phyloP scores from a whole-genome alignment of 164 flowering plant genomes.

The Pachysandra terminalis region DNA sequence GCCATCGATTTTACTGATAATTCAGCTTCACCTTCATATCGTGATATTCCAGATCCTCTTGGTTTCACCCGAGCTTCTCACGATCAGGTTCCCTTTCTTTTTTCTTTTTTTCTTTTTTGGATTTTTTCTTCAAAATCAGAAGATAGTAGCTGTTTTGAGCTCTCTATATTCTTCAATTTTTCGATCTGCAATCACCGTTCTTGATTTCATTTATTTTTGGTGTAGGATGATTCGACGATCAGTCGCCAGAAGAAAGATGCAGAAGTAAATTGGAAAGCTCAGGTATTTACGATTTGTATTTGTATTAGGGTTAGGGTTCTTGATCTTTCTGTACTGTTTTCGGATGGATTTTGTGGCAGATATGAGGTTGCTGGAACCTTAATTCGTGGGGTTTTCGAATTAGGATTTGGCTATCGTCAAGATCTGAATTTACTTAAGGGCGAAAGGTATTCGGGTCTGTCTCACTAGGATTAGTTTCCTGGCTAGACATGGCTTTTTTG shows the following conservation, averaged over 20 bases:
- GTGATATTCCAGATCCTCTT: slow-evolving; percentile 80
- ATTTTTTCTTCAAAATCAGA: not conserved
- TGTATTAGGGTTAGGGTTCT: not conserved
- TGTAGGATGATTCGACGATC: slow-evolving; percentile 69
- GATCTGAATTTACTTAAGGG: too few relatives aligned
- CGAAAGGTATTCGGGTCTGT: too few relatives aligned
- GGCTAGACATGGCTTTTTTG: too few relatives aligned
- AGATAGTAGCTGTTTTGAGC: not conserved
- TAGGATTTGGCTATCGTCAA: too few relatives aligned
- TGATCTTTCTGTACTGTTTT: not conserved
- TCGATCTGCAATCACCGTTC: not conserved
- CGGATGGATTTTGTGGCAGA: not conserved
- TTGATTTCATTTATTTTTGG: slow-evolving; percentile 1
- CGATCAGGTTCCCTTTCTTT: slow-evolving; percentile 57
- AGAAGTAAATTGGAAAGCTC: slow-evolving; percentile 87
- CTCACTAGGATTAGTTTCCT: too few relatives aligned
- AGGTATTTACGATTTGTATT: slow-evolving; percentile 38
- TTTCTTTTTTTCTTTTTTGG: not conserved
- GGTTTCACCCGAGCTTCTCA: slow-evolving; percentile 79
- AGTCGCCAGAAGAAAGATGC: slow-evolving; percentile 88
- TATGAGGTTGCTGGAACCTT: not conserved
- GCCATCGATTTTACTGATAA: slow-evolving; percentile 80
- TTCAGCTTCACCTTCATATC: slow-evolving; percentile 51
- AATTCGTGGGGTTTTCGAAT: too few relatives aligned
- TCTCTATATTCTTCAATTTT: not conserved